phyloP scores from a whole-genome alignment of 31 red algal genomes.

The Endocladia muricata region DNA sequence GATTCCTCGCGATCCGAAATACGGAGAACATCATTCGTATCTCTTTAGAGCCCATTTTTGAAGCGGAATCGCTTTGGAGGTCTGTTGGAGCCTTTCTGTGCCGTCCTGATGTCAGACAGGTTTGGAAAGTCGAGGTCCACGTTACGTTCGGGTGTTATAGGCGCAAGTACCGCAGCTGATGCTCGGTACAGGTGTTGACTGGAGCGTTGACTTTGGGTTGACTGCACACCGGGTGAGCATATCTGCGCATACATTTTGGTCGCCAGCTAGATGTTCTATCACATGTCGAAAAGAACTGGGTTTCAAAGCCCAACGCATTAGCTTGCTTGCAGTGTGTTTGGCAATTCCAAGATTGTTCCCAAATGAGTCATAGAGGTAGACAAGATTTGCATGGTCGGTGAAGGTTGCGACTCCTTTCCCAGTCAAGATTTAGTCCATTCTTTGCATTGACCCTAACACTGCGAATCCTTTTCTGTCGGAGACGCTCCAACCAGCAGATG shows the following conservation, averaged over 20 bases:
- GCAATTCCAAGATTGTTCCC: background rate
- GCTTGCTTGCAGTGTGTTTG: background rate
- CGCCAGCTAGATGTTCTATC: background rate
- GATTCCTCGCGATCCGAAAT: background rate
- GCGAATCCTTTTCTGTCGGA: conserved; percentile 26
- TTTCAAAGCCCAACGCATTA: conserved; percentile 17
- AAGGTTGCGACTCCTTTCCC: background rate
- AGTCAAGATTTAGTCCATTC: conserved; percentile 6
- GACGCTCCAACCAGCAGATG: background rate
- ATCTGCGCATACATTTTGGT: conserved; percentile 6
- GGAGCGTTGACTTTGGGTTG: background rate
- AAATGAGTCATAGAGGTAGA: conserved; percentile 8
- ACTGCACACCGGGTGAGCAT: background rate
- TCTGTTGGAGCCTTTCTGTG: background rate
- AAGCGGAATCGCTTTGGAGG: background rate
- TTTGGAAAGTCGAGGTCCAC: background rate
- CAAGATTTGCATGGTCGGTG: conserved; percentile 12
- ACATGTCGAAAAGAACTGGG: background rate
- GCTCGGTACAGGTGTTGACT: background rate
- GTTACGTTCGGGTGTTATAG: background rate
- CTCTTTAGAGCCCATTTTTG: background rate
- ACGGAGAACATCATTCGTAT: background rate
- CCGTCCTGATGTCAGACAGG: background rate
- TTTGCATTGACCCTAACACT: conserved; percentile 3
- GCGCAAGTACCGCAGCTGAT: background rate